Evolutionary conservation across 306 rosid species (phyloP), one percentile per base, ranked within the genome.

Genomic region (Cotoneaster glaucophyllus): DNA sequence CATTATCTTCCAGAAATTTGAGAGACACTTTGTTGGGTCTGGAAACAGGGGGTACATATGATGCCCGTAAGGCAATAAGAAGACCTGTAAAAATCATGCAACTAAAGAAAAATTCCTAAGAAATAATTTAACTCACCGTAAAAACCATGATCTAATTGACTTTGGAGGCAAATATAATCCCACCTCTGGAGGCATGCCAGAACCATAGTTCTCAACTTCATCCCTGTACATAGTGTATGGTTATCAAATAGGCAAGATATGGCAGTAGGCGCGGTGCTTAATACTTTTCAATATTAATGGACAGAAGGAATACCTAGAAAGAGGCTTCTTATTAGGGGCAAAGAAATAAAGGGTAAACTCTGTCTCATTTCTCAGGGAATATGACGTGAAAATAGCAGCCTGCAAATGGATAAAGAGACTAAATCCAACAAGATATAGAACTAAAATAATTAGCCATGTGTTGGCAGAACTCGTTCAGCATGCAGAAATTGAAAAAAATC

Each of bases 301-400:
- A 67, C 76, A 68, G 56, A 61, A 73, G 63, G 73, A 58, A 75
- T 74, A 95, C 98, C 98, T 86, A 73, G 88, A 70, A 72, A 85
- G 80, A 70, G 85, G 85, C 84, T 83, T 88, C 82, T 80, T 89
- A 83, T 89, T 89, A 44, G 87, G 85, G 56, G 81, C 80, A 82
- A 87, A 85, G 83, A 95, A 88, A 89, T 79, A 89, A 61, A 95
- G 83, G 56, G 85, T 73, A 79, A 84, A 79, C 31, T 89, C 90
- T 43, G 98, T 87, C 69, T 89, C 90, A 64, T 95, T 95, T 86
- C 83, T 90, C 82, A 92, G 67, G 39, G 92, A 73, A 85, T 90
- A 95, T 81, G 98, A 77, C 28, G 98, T 86, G 83, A 92, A 95
- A 84, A 87, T 81, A 74, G 89, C 87, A 65, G 82, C 98, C 98